Conservation (phyloP, 2,329 filamentous ascomycete genomes). For the Arthrobotrys musiformis region DNA sequence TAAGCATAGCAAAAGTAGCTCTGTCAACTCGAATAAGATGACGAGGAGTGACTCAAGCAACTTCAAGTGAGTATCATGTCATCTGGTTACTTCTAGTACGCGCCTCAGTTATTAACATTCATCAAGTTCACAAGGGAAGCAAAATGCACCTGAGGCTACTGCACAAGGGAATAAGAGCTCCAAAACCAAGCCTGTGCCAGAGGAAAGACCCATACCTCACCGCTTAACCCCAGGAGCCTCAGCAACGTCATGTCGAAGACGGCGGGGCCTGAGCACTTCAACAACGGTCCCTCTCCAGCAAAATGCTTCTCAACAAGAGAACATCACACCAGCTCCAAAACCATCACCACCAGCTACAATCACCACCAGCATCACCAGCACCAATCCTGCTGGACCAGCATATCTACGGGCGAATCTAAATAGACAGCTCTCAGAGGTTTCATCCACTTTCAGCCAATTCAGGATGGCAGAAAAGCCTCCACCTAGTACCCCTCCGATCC, state of each 20-base stretch:
- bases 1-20: conserved; percentile 21
- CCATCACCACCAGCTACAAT: background rate
- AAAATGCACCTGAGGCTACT: background rate
- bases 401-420: background rate
- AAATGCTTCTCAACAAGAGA: background rate
- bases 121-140: conserved; percentile 12
- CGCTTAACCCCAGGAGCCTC: background rate
- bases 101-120: background rate
- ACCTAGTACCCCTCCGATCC: background rate
- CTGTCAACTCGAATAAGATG: conserved; percentile 15
- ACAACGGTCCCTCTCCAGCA: background rate
- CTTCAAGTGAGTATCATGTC: background rate
- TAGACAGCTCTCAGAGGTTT: background rate
- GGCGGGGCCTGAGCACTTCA: conserved; percentile 4
- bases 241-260: background rate
- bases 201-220: background rate
- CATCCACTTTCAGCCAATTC: background rate
- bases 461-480: background rate
- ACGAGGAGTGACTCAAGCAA: conserved; percentile 11
- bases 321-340: background rate
- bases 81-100: background rate
- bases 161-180: background rate
- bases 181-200: background rate
- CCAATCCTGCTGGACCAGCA: background rate
- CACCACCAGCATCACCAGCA: background rate